These are phyloP conservation scores for Gnomoniopsis smithogilvyi DNA, from an alignment of 2,329 filamentous ascomycete genomes.

Conservation along the genomic window DNA sequence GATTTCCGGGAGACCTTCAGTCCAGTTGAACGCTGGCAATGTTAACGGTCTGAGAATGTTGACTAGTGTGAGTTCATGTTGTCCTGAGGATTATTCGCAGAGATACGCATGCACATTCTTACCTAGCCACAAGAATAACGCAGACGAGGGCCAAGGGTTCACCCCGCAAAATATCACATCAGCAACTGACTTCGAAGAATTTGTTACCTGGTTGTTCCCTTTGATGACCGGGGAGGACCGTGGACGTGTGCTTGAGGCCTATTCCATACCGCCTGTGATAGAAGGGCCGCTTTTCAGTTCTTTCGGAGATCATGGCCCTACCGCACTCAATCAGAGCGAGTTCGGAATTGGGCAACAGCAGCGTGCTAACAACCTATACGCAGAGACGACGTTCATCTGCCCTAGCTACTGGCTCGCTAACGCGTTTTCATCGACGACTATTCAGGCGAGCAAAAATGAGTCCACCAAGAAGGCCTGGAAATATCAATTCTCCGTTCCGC, in stretches of 20 bases:
- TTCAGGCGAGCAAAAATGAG: slow-evolving; percentile 17
- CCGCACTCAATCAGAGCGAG: slow-evolving; percentile 21
- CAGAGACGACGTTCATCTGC: slow-evolving; percentile 51
- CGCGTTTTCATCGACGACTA: slow-evolving; percentile 33
- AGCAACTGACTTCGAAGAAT: slow-evolving; percentile 34
- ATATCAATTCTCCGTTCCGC: slow-evolving; percentile 40
- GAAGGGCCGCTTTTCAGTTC: slow-evolving; percentile 6
- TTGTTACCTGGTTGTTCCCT: slow-evolving; percentile 37
- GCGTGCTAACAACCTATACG: slow-evolving; percentile 46
- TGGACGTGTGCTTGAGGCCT: slow-evolving; percentile 20
- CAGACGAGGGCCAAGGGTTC: slow-evolving; percentile 47
- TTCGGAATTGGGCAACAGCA: slow-evolving; percentile 47
- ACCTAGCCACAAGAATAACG: slow-evolving; percentile 32
- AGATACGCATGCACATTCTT: not conserved
- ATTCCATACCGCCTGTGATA: slow-evolving; percentile 18
- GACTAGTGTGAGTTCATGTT: slow-evolving; percentile 11
- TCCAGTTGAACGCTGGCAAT: slow-evolving; percentile 25
- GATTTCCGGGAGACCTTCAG: slow-evolving; percentile 27
- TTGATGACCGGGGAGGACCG: slow-evolving; percentile 37
- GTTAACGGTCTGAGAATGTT: slow-evolving; percentile 29
- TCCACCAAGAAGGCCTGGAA: slow-evolving; percentile 32
- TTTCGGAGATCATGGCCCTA: slow-evolving; percentile 33
- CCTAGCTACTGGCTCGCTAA: slow-evolving; percentile 49
- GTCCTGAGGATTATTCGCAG: not conserved
- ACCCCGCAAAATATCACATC: slow-evolving; percentile 41